Conservation (phyloP, 164 flowering plant genomes). For the Akebia trifoliata region DNA sequence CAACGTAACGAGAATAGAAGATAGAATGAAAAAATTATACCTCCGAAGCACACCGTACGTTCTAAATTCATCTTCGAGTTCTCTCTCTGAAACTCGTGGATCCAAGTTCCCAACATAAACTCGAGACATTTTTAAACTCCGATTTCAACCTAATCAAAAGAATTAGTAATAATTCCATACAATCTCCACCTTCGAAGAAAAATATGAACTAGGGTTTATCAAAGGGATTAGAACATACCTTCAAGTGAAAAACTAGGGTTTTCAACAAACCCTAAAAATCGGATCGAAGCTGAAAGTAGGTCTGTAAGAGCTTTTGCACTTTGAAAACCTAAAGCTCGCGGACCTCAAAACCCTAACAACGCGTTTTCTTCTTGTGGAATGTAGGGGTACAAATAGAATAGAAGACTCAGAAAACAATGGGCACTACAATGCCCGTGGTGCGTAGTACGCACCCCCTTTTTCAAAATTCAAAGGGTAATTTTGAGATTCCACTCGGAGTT, state of each 20-base stretch:
- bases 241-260: background rate
- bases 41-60: constrained; percentile 67
- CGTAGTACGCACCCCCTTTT: too few species aligned
- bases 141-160: constrained; percentile 7
- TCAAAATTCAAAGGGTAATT: too few species aligned
- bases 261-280: background rate
- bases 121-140: constrained; percentile 45
- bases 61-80: constrained; percentile 83
- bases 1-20: background rate
- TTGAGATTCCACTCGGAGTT: too few species aligned
- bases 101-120: constrained; percentile 82
- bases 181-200: background rate
- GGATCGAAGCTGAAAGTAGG: background rate
- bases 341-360: constrained; percentile 1
- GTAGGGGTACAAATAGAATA: too few species aligned
- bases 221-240: background rate
- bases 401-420: too few species aligned
- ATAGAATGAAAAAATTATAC: constrained; percentile 28
- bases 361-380: too few species aligned
- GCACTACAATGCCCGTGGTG: too few species aligned
- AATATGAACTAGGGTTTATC: background rate
- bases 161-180: background rate
- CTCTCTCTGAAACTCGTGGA: constrained; percentile 69
- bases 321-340: background rate
- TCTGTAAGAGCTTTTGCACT: background rate